Conservation (phyloP, 1,139 yeast genomes). For the Candida neerlandica region DNA sequence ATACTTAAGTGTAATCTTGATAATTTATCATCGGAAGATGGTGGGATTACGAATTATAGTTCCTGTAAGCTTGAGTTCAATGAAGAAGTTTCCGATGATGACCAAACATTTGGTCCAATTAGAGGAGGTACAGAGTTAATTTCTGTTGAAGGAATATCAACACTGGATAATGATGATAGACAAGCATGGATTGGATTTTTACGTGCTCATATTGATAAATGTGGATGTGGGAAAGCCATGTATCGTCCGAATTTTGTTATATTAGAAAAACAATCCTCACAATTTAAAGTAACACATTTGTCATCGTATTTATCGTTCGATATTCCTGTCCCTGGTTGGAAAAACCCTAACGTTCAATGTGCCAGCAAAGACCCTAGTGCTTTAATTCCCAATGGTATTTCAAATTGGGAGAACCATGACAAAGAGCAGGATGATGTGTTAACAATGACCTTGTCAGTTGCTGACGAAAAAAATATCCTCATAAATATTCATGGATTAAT, state of each 20-base stretch:
- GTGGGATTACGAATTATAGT: conserved; percentile 11
- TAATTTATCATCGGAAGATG: conserved; percentile 7
- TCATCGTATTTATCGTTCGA: conserved; percentile 41
- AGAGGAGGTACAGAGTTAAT: conserved; percentile 43
- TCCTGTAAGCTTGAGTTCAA: conserved; percentile 13
- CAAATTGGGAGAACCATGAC: conserved; percentile 26
- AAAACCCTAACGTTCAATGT: conserved; percentile 29
- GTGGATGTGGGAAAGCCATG: conserved; percentile 41
- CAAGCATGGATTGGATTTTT: conserved; percentile 42
- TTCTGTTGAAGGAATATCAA: conserved; percentile 14
- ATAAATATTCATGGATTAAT: conserved; percentile 20
- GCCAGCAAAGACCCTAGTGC: conserved; percentile 28
- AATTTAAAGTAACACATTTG: conserved; percentile 31
- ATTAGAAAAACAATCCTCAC: conserved; percentile 22
- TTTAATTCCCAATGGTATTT: conserved; percentile 42
- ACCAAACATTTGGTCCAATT: conserved; percentile 29
- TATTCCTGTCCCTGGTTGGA: conserved; percentile 36
- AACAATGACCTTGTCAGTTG: conserved; percentile 35
- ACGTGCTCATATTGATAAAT: conserved; percentile 35
- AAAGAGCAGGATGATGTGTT: conserved; percentile 28
- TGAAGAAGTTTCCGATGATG: conserved; percentile 17
- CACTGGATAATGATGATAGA: not conserved
- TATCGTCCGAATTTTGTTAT: conserved; percentile 41
- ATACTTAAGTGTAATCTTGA: conserved; percentile 35
- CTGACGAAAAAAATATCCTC: conserved; percentile 39